Conservation (phyloP, 257 asterid genomes). For the Nicotiana tomentosiformis region DNA sequence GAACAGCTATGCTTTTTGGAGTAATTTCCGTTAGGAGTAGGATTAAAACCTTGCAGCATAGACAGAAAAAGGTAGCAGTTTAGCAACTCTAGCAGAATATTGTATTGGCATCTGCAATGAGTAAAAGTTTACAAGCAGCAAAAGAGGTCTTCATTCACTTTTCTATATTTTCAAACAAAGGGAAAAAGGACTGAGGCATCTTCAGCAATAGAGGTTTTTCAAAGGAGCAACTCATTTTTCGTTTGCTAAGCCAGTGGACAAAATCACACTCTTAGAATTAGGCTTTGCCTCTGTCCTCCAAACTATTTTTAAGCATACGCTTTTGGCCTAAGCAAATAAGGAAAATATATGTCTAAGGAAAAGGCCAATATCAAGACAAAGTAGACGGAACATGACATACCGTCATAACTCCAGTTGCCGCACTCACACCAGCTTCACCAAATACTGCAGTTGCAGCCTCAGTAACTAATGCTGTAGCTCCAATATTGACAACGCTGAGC, state of each 20-base stretch:
- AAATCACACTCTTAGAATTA: not conserved
- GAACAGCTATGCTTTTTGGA: slow-evolving; percentile 98
- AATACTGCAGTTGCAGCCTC: slow-evolving; percentile 92
- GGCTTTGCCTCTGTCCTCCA: not conserved
- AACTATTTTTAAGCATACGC: not conserved
- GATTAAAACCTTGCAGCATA: slow-evolving; percentile 64
- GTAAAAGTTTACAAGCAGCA: not conserved
- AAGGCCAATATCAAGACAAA: not conserved
- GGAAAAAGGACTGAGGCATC: not conserved
- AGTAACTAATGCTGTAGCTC: slow-evolving; percentile 94
- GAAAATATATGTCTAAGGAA: not conserved
- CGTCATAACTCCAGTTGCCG: slow-evolving; percentile 98
- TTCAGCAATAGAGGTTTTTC: not conserved
- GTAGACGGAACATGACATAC: slow-evolving; percentile 36
- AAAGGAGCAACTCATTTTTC: not conserved
- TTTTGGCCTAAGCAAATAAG: not conserved
- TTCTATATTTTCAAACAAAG: not conserved
- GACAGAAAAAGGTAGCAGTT: slow-evolving; percentile 4
- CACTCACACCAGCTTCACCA: slow-evolving; percentile 98
- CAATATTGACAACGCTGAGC: slow-evolving; percentile 93
- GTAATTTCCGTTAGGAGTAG: slow-evolving; percentile 98
- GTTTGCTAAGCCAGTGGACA: not conserved
- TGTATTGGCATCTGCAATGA: not conserved
- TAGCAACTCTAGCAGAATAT: not conserved
- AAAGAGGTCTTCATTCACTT: not conserved